Evolutionary conservation across 495 filamentous ascomycete genomes (phyloP).

Genomic region (Cenococcum geophilum): DNA sequence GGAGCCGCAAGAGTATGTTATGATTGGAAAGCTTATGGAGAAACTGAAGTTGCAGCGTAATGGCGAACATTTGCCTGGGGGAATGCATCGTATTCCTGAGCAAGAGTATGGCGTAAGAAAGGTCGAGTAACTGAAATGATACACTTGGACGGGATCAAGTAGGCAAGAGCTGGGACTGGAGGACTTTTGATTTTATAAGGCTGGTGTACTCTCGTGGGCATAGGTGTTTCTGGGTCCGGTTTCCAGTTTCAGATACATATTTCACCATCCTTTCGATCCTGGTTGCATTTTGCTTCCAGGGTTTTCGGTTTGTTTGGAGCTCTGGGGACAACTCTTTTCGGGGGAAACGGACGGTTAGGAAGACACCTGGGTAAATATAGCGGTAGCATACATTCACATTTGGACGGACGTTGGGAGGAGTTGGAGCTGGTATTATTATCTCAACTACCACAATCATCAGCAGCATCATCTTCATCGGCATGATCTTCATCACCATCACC

Average conservation of each 20-base stretch:
- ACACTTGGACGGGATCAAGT: not conserved
- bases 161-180: not conserved
- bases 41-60: slow-evolving; percentile 67
- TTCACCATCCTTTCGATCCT: not conserved
- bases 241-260: not conserved
- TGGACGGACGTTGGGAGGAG: not conserved
- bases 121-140: slow-evolving; percentile 5
- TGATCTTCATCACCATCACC: not conserved
- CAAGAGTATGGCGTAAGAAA: slow-evolving; percentile 3
- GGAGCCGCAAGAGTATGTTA: slow-evolving; percentile 76
- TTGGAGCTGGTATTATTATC: slow-evolving; percentile 1
- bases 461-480: not conserved
- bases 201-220: too few species aligned
- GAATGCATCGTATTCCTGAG: slow-evolving; percentile 59
- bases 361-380: not conserved
- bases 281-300: not conserved
- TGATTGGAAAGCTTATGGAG: slow-evolving; percentile 79
- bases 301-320: not conserved
- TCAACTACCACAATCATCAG: not conserved
- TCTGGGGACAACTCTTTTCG: not conserved
- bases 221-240: too few species aligned
- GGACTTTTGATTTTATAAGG: too few species aligned
- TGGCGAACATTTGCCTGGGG: slow-evolving; percentile 50
- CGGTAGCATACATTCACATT: not conserved
- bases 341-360: slow-evolving; percentile 1